Evolutionary conservation across 371 early-diverging fungal species (phyloP).

Genomic region (Mortierella polycephala): DNA sequence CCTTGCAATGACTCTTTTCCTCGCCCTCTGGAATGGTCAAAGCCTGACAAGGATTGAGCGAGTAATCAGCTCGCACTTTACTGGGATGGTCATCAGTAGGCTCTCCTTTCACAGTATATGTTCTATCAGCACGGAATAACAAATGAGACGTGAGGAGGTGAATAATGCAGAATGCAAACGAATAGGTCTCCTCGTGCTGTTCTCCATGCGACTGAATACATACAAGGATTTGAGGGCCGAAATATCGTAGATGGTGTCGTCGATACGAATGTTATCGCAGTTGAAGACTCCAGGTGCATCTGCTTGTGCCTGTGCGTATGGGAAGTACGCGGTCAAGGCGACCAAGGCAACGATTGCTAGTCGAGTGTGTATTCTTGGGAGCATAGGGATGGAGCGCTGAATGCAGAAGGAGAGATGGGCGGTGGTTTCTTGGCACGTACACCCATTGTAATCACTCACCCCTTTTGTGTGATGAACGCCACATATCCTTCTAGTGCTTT

Average conservation of each 20-base stretch:
- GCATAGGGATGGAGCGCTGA: not conserved
- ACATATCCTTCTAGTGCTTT: too few relatives aligned
- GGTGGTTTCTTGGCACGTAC: not conserved
- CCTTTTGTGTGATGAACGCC: too few relatives aligned
- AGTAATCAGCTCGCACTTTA: conserved; percentile 35
- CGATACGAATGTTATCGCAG: conserved; percentile 28
- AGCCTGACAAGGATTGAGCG: conserved; percentile 48
- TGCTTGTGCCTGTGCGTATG: conserved; percentile 5
- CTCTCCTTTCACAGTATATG: conserved; percentile 33
- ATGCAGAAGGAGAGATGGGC: not conserved
- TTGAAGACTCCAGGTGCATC: conserved; percentile 21
- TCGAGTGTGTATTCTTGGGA: conserved; percentile 15
- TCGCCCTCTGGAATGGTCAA: conserved; percentile 40
- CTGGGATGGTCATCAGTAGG: conserved; percentile 15
- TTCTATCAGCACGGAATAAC: conserved; percentile 1
- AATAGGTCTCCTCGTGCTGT: not conserved
- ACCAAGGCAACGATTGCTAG: conserved; percentile 7
- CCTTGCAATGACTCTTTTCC: conserved; percentile 14
- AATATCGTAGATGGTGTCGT: conserved; percentile 28
- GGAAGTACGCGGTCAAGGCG: not conserved
- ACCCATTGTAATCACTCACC: too few relatives aligned
- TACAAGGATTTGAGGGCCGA: conserved; percentile 41
- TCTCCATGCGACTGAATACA: not conserved
- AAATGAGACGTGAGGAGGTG: not conserved
- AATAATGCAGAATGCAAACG: not conserved